Evolutionary conservation across 2,329 filamentous ascomycete species (phyloP).

Genomic region (Pyrenochaeta sp.): DNA sequence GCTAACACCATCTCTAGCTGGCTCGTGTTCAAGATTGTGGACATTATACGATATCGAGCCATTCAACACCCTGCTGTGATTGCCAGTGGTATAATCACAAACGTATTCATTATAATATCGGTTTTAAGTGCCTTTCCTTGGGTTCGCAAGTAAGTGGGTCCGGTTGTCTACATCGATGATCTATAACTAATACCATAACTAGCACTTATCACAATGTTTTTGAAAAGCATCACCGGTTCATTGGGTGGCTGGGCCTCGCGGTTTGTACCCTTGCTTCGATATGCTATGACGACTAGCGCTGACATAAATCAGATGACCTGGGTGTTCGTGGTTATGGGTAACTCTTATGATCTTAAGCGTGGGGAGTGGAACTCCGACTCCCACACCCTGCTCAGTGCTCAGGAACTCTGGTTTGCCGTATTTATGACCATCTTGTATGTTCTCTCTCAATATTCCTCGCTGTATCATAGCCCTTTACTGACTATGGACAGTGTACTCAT

Average conservation of each 20-base stretch:
- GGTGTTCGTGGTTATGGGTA: constrained; percentile 46
- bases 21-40: constrained; percentile 46
- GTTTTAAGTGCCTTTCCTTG: constrained; percentile 47
- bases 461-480: constrained; percentile 3
- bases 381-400: constrained; percentile 39
- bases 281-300: not conserved
- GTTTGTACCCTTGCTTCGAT: constrained; percentile 22
- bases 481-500: constrained; percentile 35
- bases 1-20: constrained; percentile 33
- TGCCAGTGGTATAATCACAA: constrained; percentile 44
- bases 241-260: constrained; percentile 48
- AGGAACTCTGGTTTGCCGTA: constrained; percentile 48
- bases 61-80: constrained; percentile 44
- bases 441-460: too few species aligned
- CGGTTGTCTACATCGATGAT: not conserved
- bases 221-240: constrained; percentile 47
- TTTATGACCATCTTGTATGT: constrained; percentile 50
- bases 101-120: constrained; percentile 47
- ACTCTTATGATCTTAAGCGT: constrained; percentile 45
- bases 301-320: constrained; percentile 41
- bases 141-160: constrained; percentile 44
- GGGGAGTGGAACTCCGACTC: constrained; percentile 40
- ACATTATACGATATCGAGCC: constrained; percentile 44
- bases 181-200: constrained; percentile 19
- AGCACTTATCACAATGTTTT: constrained; percentile 49